These are phyloP conservation scores for Beauveria asiatica DNA, from an alignment of 2,329 filamentous ascomycete genomes.

Conservation along the genomic window DNA sequence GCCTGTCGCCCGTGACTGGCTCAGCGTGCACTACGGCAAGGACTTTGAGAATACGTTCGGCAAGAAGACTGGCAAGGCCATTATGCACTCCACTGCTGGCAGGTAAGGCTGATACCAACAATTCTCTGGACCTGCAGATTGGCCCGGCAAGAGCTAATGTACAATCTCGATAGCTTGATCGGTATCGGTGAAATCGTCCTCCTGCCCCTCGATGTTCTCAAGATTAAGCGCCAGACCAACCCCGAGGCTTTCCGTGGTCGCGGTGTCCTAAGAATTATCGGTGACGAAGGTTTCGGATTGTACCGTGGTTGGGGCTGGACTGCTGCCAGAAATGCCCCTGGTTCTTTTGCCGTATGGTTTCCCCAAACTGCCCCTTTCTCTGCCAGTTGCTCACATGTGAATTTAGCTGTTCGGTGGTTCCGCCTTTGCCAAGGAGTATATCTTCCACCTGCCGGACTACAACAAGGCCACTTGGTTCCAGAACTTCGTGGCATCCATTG, in stretches of 20 bases:
- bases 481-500: slow-evolving; percentile 96
- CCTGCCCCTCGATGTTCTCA: slow-evolving; percentile 89
- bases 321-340: slow-evolving; percentile 90
- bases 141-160: slow-evolving; percentile 13
- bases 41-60: slow-evolving; percentile 86
- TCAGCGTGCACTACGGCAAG: slow-evolving; percentile 68
- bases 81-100: slow-evolving; percentile 95
- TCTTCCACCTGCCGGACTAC: slow-evolving; percentile 86
- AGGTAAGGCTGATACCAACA: slow-evolving; percentile 44
- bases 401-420: slow-evolving; percentile 89
- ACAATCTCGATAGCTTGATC: slow-evolving; percentile 58
- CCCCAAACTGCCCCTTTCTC: neutral
- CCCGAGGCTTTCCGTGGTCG: slow-evolving; percentile 94
- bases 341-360: slow-evolving; percentile 77
- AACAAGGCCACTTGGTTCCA: slow-evolving; percentile 90
- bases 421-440: slow-evolving; percentile 93
- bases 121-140: neutral
- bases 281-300: slow-evolving; percentile 88
- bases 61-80: slow-evolving; percentile 94
- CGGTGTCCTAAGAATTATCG: slow-evolving; percentile 80
- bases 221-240: slow-evolving; percentile 99
- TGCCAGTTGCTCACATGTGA: slow-evolving; percentile 15
- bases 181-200: slow-evolving; percentile 96
- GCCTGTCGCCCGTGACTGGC: slow-evolving; percentile 86
- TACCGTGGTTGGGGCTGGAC: slow-evolving; percentile 98